These are phyloP conservation scores for Neonectria sp. DNA, from an alignment of 2,329 filamentous ascomycete genomes.

Conservation along the genomic window DNA sequence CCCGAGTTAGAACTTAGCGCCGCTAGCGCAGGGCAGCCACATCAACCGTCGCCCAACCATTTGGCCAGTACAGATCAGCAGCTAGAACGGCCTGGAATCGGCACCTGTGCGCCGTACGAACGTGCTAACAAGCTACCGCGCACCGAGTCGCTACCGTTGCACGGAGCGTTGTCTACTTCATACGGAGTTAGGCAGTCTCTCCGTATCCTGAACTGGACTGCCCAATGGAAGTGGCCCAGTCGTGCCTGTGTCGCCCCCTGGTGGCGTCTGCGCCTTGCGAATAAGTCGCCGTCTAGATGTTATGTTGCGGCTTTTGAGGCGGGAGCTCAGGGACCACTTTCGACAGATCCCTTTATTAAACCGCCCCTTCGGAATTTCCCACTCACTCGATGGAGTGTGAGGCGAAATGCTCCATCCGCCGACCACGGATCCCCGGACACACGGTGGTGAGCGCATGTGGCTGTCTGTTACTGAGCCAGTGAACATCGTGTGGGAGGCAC, in stretches of 20 bases:
- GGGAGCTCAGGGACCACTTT: background rate
- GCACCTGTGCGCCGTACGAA: constrained; percentile 5
- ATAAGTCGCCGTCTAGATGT: background rate
- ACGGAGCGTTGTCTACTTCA: background rate
- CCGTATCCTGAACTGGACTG: background rate
- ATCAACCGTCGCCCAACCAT: constrained; percentile 38
- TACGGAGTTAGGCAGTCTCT: background rate
- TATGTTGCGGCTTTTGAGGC: background rate
- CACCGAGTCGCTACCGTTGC: background rate
- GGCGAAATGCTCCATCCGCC: background rate
- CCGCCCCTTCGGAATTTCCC: background rate
- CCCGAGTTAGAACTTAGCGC: constrained; percentile 37
- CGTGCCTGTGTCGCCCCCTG: constrained; percentile 8
- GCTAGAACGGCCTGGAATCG: constrained; percentile 42
- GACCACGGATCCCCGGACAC: background rate
- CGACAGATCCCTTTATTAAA: background rate
- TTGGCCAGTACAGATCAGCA: constrained; percentile 42
- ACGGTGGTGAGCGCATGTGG: constrained; percentile 5
- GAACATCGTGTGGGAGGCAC: background rate
- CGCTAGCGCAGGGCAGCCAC: constrained; percentile 40
- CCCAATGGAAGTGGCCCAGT: background rate
- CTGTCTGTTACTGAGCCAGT: background rate
- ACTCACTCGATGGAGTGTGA: background rate
- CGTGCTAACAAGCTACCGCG: background rate
- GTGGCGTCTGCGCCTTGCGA: constrained; percentile 16